Evolutionary conservation across 371 early-diverging fungal species (phyloP).

Genomic region (Mucor velutinosus): DNA sequence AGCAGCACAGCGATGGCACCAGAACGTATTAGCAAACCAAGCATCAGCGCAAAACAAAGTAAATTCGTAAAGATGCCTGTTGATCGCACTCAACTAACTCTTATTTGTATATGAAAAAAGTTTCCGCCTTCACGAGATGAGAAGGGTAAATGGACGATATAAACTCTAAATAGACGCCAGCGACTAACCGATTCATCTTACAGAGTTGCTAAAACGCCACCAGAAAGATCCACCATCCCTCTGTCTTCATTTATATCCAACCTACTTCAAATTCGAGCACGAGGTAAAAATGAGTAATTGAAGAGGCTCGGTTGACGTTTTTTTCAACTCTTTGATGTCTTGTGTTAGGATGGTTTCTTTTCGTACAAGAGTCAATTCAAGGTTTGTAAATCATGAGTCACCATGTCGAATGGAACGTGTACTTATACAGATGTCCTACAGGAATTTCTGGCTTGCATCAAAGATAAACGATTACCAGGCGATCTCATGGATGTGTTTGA

Average conservation of each 20-base stretch:
- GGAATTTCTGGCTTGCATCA: slow-evolving; percentile 60
- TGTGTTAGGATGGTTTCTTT: slow-evolving; percentile 60
- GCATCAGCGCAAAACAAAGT: slow-evolving; percentile 6
- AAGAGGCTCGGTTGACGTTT: neutral
- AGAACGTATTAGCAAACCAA: slow-evolving; percentile 4
- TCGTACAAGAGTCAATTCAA: slow-evolving; percentile 67
- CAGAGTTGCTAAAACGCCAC: slow-evolving; percentile 51
- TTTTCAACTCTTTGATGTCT: neutral
- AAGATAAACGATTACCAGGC: slow-evolving; percentile 57
- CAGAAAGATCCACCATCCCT: slow-evolving; percentile 54
- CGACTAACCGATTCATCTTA: neutral
- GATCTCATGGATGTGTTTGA: slow-evolving; percentile 64
- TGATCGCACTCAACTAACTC: neutral
- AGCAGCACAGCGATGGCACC: slow-evolving; percentile 16
- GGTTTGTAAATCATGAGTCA: slow-evolving; percentile 17
- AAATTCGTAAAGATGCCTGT: neutral
- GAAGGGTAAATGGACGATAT: slow-evolving; percentile 10
- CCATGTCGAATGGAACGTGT: neutral
- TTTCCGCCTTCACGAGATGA: slow-evolving; percentile 18
- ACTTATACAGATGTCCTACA: slow-evolving; percentile 17
- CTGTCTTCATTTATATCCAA: slow-evolving; percentile 59
- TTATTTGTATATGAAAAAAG: slow-evolving; percentile 3
- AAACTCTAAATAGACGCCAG: neutral
- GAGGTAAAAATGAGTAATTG: slow-evolving; percentile 38
- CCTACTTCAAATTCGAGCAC: slow-evolving; percentile 68